Percentiles rank a stretch among this genome's conserved stretches.
Evolutionary conservation across 306 rosid genomes (phyloP).

Genomic region (Quercus variabilis): DNA sequence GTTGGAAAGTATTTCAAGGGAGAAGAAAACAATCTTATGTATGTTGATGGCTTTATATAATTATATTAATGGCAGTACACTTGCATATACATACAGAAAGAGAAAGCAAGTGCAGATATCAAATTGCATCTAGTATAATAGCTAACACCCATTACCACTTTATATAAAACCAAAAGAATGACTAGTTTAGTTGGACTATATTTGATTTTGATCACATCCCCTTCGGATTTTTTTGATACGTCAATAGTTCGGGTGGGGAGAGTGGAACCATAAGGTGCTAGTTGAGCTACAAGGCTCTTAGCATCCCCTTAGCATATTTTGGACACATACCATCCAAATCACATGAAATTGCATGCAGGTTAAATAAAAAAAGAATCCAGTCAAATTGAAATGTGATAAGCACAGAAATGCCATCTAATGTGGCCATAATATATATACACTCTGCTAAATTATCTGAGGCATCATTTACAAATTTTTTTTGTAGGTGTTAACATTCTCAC

Average conservation of each 20-base stretch:
- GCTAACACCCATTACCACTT: not conserved
- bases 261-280: no score
- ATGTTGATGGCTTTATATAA: not conserved
- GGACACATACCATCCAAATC: not conserved
- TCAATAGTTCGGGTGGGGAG: not conserved
- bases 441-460: not conserved
- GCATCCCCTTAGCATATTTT: not conserved
- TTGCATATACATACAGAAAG: not conserved
- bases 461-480: not conserved
- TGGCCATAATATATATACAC: not conserved
- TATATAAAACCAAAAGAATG: not conserved
- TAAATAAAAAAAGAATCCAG: not conserved
- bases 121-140: not conserved
- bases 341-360: not conserved
- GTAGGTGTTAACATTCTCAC: not conserved
- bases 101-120: not conserved
- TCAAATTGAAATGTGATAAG: not conserved
- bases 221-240: not conserved
- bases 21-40: not conserved
- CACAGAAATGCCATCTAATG: conserved; percentile 4
- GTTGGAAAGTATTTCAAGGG: not conserved
- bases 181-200: not conserved
- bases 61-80: no score
- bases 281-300: no score
- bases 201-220: conserved; percentile 1